A percentile compares a stretch with the other conserved stretches of the same genome.
phyloP scores from a whole-genome alignment of 768 basidiomycete species.

The Tricholoma saponaceum region DNA sequence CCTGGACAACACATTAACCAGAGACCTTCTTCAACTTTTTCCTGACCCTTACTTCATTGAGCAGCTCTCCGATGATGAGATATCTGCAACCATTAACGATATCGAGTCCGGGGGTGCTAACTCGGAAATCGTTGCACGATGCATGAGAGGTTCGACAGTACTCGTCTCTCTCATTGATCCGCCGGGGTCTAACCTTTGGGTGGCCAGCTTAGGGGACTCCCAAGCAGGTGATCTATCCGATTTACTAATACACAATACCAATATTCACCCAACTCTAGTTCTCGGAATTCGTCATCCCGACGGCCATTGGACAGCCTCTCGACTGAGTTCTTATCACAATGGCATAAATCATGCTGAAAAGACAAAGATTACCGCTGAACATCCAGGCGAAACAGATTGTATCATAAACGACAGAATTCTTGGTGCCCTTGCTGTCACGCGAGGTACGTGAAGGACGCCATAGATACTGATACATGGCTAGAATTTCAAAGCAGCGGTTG shows the following conservation, averaged over 20 bases:
- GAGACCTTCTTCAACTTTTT: constrained; percentile 37
- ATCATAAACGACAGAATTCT: constrained; percentile 43
- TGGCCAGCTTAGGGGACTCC: constrained; percentile 55
- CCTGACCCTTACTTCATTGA: constrained; percentile 30
- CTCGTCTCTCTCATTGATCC: constrained; percentile 46
- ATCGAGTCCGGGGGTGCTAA: constrained; percentile 24
- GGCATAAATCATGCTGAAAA: constrained; percentile 40
- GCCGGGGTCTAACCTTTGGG: constrained; percentile 41
- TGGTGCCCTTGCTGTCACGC: constrained; percentile 53
- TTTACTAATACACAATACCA: background rate
- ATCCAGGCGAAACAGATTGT: constrained; percentile 43
- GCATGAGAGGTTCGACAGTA: constrained; percentile 50
- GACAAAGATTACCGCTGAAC: constrained; percentile 35
- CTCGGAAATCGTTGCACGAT: constrained; percentile 33
- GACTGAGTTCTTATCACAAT: constrained; percentile 49
- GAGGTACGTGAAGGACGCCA: constrained; percentile 31
- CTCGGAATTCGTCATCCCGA: constrained; percentile 31
- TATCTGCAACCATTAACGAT: constrained; percentile 40
- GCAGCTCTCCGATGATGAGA: constrained; percentile 33
- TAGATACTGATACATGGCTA: background rate
- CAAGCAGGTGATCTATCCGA: constrained; percentile 28
- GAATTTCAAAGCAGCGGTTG: constrained; percentile 35
- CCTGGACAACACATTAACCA: constrained; percentile 34
- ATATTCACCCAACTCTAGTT: constrained; percentile 24
- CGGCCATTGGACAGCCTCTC: constrained; percentile 32